Conservation (phyloP, 306 rosid genomes). For the Canavalia ensiformis region DNA sequence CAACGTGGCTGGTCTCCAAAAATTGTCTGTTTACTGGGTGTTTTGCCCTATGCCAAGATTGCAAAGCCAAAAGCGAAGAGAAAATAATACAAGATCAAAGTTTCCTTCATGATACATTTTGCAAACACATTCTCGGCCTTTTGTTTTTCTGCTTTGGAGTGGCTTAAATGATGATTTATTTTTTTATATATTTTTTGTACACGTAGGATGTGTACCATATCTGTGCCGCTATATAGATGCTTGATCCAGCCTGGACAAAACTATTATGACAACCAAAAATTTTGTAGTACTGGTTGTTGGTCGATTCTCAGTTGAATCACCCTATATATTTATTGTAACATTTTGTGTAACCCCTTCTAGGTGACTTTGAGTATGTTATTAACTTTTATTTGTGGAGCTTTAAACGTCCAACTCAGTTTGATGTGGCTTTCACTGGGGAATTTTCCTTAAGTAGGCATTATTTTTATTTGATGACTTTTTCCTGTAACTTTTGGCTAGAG, state of each 20-base stretch:
- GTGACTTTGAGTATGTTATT: conserved; percentile 34
- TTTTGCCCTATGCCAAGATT: conserved; percentile 82
- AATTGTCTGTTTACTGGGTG: conserved; percentile 65
- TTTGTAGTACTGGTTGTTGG: conserved; percentile 45
- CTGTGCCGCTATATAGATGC: conserved; percentile 44
- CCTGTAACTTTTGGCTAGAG: not conserved
- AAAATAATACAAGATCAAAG: conserved; percentile 44
- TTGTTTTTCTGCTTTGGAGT: conserved; percentile 47
- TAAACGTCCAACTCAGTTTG: conserved; percentile 19
- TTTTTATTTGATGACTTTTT: conserved; percentile 29
- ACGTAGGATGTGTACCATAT: conserved; percentile 63
- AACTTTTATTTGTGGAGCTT: conserved; percentile 39
- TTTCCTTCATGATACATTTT: conserved; percentile 45
- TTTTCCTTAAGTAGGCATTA: not conserved
- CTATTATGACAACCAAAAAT: conserved; percentile 42
- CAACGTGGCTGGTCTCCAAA: conserved; percentile 81
- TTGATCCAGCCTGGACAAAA: conserved; percentile 44
- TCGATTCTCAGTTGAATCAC: conserved; percentile 43
- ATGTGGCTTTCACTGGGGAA: conserved; percentile 13
- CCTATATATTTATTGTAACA: conserved; percentile 32
- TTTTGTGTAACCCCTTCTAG: conserved; percentile 36
- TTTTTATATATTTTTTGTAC: conserved; percentile 49
- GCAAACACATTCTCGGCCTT: conserved; percentile 33
- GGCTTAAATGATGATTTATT: conserved; percentile 40
- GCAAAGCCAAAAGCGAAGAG: conserved; percentile 73